Base-by-base conservation (phyloP, 768 basidiomycete genomes). In the Macrolepiota dolichaula region DNA sequence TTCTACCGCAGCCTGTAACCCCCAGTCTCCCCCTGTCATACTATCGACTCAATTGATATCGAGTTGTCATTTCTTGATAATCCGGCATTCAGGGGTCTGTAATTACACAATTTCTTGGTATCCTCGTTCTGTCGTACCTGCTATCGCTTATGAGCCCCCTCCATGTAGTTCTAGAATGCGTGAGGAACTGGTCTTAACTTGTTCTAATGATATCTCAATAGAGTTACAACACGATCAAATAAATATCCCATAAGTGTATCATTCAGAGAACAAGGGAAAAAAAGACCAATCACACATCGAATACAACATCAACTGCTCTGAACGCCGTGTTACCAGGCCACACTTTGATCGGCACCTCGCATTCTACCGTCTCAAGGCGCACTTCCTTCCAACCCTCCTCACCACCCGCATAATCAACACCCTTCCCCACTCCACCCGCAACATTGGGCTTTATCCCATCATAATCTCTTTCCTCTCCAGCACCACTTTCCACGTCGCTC, bases 321-420 rank as follows among this genome's bases (percentile, higher is more conserved):
- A 92, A 94, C 47, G 87, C 89, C 3, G 92, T 96, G 74, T 93
- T 94, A 47, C 92, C 92, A 11, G 94, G 88, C 83, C 89, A 95
- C 1, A 97, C 89, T 65, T 73, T 85, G 59, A 98, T 84, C 19
- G 93, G 92, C 46, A 98, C 91, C 71, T 95, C 92, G 68, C 95
- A 97, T 72, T 97, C 96, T 17, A 98, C 94, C 62, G 88, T 91
- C 81, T 98, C 95, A 25, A 89, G 80, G 68, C 72, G 77, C 11
- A 91, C 81, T 61, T 87, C 86, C 57, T 68, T 68, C 92, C 90
- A 94, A 1, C 78, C 86, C 4, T 77, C 79, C 61, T 85, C 84
- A n/a, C 73, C 75, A 0, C 81, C 84, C 4, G 76, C 80, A 71
- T 76, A 81, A 55, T 79, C 80, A 27, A 83, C 79, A 3, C 81